These are phyloP conservation scores for Pezicula neosporulosa DNA, from an alignment of 2,329 filamentous ascomycete genomes.

Conservation along the genomic window DNA sequence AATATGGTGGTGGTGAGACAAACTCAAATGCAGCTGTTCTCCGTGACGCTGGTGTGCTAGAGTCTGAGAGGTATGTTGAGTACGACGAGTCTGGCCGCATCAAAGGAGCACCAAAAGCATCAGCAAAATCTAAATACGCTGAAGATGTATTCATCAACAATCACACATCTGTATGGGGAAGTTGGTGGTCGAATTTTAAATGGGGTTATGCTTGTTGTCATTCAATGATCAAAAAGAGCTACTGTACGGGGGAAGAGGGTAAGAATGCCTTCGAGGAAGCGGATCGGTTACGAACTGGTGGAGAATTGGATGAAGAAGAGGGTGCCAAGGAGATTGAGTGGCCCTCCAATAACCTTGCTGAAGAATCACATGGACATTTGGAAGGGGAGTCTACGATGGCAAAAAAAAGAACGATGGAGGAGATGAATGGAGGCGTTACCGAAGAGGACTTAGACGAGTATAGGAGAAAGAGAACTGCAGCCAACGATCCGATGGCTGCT, in stretches of 20 bases:
- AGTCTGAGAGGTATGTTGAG: constrained; percentile 86
- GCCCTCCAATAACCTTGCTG: constrained; percentile 26
- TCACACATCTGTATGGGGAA: constrained; percentile 90
- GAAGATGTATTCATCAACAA: constrained; percentile 90
- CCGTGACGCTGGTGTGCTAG: constrained; percentile 65
- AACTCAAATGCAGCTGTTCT: constrained; percentile 56
- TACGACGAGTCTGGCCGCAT: constrained; percentile 89
- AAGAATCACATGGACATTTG: constrained; percentile 22
- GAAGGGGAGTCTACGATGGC: constrained; percentile 21
- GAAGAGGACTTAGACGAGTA: constrained; percentile 88
- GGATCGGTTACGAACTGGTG: constrained; percentile 52
- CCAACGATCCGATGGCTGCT: constrained; percentile 84
- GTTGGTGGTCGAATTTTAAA: constrained; percentile 93
- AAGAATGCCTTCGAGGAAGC: constrained; percentile 77
- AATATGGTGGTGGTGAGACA: constrained; percentile 77
- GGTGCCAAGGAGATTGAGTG: constrained; percentile 19
- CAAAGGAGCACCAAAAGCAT: constrained; percentile 77
- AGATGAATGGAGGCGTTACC: constrained; percentile 73
- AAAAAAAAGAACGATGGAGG: constrained; percentile 73
- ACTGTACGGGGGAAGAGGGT: constrained; percentile 91
- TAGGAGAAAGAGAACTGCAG: constrained; percentile 67
- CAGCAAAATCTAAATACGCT: constrained; percentile 83
- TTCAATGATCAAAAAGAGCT: constrained; percentile 91
- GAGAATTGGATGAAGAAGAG: constrained; percentile 30
- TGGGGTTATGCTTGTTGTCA: constrained; percentile 98